Evolutionary conservation across 345 rosid genomes (phyloP).

Genomic region (Eucalyptus tenuipes): DNA sequence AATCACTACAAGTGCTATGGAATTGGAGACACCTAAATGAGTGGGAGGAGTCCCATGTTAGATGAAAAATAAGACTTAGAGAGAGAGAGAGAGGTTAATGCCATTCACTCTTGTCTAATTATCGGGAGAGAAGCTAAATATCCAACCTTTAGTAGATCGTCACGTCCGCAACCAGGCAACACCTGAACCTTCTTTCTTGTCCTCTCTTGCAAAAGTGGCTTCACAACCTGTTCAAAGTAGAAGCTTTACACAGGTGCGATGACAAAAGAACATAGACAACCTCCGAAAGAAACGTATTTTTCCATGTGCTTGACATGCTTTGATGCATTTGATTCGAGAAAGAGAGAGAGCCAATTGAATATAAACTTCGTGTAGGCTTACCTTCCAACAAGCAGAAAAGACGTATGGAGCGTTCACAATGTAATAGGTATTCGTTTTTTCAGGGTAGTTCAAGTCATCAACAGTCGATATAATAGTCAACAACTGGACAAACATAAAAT

Average conservation of each 20-base stretch:
- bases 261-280: background rate
- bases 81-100: background rate
- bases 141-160: constrained; percentile 73
- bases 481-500: constrained; percentile 39
- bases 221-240: constrained; percentile 51
- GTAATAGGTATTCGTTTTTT: constrained; percentile 81
- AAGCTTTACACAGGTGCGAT: background rate
- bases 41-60: background rate
- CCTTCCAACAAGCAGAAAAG: constrained; percentile 97
- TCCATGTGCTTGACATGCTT: background rate
- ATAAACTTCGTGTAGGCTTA: background rate
- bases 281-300: background rate
- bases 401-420: constrained; percentile 85
- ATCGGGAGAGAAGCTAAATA: background rate
- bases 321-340: background rate
- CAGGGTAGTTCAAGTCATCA: constrained; percentile 95
- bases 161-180: constrained; percentile 63
- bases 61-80: background rate
- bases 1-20: background rate
- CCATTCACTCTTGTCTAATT: background rate
- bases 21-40: background rate
- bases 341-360: background rate
- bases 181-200: constrained; percentile 77
- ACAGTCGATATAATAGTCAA: constrained; percentile 72
- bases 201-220: constrained; percentile 92